Percentiles rank a stretch among this genome's conserved stretches.
Conservation (phyloP, 306 rosid species). For the Amphicarpaea edgeworthii region DNA sequence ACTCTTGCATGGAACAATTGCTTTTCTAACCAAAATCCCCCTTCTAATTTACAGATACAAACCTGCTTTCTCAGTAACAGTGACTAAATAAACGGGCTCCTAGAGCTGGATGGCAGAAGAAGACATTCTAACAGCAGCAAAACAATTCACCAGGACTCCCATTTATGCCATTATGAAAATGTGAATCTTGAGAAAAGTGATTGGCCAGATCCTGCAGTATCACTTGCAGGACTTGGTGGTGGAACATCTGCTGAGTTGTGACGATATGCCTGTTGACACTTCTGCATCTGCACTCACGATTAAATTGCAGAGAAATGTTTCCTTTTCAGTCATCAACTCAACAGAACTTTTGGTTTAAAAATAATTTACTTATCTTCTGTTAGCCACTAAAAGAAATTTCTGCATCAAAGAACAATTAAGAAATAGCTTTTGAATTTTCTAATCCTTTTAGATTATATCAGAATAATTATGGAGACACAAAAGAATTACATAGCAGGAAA, state of each 20-base stretch:
- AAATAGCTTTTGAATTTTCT: constrained; percentile 11
- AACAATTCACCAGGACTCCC: constrained; percentile 38
- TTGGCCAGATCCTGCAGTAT: constrained; percentile 67
- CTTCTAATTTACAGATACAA: constrained; percentile 48
- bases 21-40: constrained; percentile 21
- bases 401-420: constrained; percentile 5
- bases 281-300: constrained; percentile 70
- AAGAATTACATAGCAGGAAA: constrained; percentile 6
- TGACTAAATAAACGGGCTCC: constrained; percentile 34
- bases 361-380: not conserved
- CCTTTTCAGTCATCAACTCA: constrained; percentile 36
- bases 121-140: constrained; percentile 41
- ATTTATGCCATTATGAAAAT: constrained; percentile 58
- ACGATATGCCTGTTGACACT: constrained; percentile 95
- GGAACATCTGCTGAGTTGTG: constrained; percentile 71
- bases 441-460: constrained; percentile 16
- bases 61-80: constrained; percentile 47
- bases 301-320: constrained; percentile 44
- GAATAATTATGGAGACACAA: not conserved
- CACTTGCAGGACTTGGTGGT: constrained; percentile 70
- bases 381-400: constrained; percentile 25
- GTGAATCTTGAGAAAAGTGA: constrained; percentile 96
- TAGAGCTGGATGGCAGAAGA: constrained; percentile 49
- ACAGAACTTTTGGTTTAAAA: constrained; percentile 35
- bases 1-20: constrained; percentile 35